A percentile compares a stretch with the other conserved stretches of the same genome.
Evolutionary conservation across 2,329 filamentous ascomycete genomes (phyloP).

Genomic region (Ceratocystis ficicola): DNA sequence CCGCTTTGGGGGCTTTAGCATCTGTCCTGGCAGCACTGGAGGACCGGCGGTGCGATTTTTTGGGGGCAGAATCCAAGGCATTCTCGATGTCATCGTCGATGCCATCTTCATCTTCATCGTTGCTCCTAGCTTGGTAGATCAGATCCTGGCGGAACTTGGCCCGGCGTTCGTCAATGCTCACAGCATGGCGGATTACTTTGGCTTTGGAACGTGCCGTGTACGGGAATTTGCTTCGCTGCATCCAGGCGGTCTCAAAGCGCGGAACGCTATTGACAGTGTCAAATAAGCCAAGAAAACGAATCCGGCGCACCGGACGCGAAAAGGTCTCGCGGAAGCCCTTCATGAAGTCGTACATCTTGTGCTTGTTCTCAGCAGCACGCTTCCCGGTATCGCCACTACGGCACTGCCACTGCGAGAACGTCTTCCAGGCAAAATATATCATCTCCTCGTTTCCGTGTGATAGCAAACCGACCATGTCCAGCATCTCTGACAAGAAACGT

Average conservation of each 20-base stretch:
- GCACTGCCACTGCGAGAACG: slow-evolving; percentile 61
- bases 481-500: slow-evolving; percentile 68
- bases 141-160: slow-evolving; percentile 62
- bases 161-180: slow-evolving; percentile 57
- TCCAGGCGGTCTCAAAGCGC: slow-evolving; percentile 62
- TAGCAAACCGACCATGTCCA: slow-evolving; percentile 68
- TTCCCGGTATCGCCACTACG: slow-evolving; percentile 38
- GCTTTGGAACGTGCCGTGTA: slow-evolving; percentile 49
- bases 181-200: slow-evolving; percentile 54
- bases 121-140: slow-evolving; percentile 39
- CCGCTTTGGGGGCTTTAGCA: not conserved
- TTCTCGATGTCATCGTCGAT: slow-evolving; percentile 12
- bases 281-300: slow-evolving; percentile 66
- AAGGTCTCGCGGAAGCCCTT: slow-evolving; percentile 73
- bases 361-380: slow-evolving; percentile 34
- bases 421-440: slow-evolving; percentile 73
- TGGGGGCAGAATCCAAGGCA: not conserved
- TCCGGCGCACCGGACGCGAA: slow-evolving; percentile 58
- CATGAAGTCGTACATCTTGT: slow-evolving; percentile 61
- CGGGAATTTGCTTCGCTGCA: slow-evolving; percentile 67
- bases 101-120: slow-evolving; percentile 21
- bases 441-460: slow-evolving; percentile 77
- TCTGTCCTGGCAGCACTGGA: not conserved
- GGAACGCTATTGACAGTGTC: slow-evolving; percentile 75
- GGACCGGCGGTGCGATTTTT: not conserved